Evolutionary conservation across 352 stramenopile genomes (phyloP), one percentile per base, ranked within the genome.

Genomic region (Phytophthora idaei): DNA sequence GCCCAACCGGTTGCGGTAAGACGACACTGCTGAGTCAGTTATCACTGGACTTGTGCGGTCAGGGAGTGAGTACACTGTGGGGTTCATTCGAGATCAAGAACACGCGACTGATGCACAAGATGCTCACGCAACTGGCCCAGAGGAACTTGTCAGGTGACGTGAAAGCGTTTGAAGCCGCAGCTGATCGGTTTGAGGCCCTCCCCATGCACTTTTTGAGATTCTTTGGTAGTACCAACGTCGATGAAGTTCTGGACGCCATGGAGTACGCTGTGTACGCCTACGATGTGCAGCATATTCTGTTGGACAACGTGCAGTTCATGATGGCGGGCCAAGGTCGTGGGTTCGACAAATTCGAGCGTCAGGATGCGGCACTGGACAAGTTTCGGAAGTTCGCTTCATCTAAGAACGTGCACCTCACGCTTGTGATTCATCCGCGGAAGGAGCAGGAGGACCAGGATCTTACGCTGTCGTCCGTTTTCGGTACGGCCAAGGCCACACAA

Each of bases 251-350:
- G 47, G 98, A 99, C 76, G 97, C 97, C 4, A 99, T 99, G 97
- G 95, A 99, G 70, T 99, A 99, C 76, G 94, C 89, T 10, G 96
- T 98, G 29, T 99, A 99, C 66, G 96, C 97, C 15, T 94, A 99
- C 74, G 97, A 99, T 75, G 96, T 99, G 47, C 87, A 99, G 77
- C 97, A 99, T 78, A 98, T 99, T 49, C 90, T 99, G 71, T 74
- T 99, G 46, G 98, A 99, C 81, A 99, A 99, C 73, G 92, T 99
- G 67, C 98, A 99, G 81, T 99, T 99, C 67, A 99, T 99, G 97
- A 98, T 99, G 80, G 92, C 86, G 1, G 83, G 84, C 8, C 89
- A 96, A 67, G 89, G 87, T 21, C 82, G 86, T 44, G 87, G 87
- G 3, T 96, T 83, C 44, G 89, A 96, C 75, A 96, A 96, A 76